These are phyloP conservation scores for Pseudozyma flocculosa DNA, from an alignment of 1,284 basidiomycete genomes.

Conservation along the genomic window DNA sequence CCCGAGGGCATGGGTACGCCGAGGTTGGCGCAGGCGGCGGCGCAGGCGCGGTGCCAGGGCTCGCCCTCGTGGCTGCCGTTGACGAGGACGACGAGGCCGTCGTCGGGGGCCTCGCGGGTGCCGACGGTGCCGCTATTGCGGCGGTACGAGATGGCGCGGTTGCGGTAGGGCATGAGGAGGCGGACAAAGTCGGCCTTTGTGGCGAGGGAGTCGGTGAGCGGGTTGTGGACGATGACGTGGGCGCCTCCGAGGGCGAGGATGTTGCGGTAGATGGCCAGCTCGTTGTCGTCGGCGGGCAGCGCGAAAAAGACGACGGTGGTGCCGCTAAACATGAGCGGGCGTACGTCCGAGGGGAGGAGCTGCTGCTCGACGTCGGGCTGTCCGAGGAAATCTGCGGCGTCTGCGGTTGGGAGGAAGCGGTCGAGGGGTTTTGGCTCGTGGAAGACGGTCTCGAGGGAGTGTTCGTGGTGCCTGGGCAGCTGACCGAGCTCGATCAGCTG, in stretches of 20 bases:
- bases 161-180: constrained; percentile 37
- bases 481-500: constrained; percentile 30
- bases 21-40: constrained; percentile 22
- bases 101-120: constrained; percentile 31
- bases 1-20: constrained; percentile 33
- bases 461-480: constrained; percentile 12
- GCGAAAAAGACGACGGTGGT: constrained; percentile 36
- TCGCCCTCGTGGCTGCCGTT: constrained; percentile 11
- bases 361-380: constrained; percentile 11
- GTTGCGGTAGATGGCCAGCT: constrained; percentile 23
- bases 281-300: constrained; percentile 18
- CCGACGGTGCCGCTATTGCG: constrained; percentile 22
- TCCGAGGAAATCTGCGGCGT: constrained; percentile 21
- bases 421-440: no score
- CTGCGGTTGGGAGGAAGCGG: no score
- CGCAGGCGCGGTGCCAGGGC: constrained; percentile 21
- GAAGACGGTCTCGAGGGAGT: constrained; percentile 27
- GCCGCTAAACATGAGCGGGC: constrained; percentile 36
- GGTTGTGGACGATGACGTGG: constrained; percentile 20
- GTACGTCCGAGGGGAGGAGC: constrained; percentile 11
- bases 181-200: constrained; percentile 33
- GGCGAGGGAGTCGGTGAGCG: constrained; percentile 9
- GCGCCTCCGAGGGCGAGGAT: constrained; percentile 22
- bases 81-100: constrained; percentile 29
- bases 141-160: constrained; percentile 28